Evolutionary conservation across 371 early-diverging fungal genomes (phyloP).

Genomic region (Dichotomocladium elegans): DNA sequence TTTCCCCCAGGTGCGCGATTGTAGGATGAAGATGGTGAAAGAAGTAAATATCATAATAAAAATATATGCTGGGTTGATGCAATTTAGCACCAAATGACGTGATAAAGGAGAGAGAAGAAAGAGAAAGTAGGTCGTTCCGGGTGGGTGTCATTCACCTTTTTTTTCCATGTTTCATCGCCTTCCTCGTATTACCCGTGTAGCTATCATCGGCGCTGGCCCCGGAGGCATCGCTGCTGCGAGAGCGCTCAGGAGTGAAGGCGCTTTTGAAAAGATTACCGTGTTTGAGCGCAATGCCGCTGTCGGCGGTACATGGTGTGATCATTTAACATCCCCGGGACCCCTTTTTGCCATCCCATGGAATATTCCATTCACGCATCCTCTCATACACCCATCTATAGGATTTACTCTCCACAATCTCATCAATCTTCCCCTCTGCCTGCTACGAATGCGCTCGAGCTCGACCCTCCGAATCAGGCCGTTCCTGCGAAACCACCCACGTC

Average conservation of each 20-base stretch:
- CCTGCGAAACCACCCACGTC: slow-evolving; percentile 14
- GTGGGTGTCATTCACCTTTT: too few relatives aligned
- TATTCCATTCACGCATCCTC: too few relatives aligned
- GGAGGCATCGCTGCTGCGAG: slow-evolving; percentile 40
- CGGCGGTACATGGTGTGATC: slow-evolving; percentile 50
- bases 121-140: too few relatives aligned
- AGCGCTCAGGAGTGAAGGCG: slow-evolving; percentile 26
- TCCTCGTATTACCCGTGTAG: slow-evolving; percentile 29
- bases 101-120: too few relatives aligned
- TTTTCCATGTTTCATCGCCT: slow-evolving; percentile 3
- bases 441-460: slow-evolving; percentile 25
- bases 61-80: too few relatives aligned
- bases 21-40: too few relatives aligned
- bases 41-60: too few relatives aligned
- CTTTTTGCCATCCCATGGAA: too few relatives aligned
- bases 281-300: slow-evolving; percentile 33
- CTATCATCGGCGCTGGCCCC: slow-evolving; percentile 48
- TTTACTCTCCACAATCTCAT: slow-evolving; percentile 30
- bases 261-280: slow-evolving; percentile 34
- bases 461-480: slow-evolving; percentile 17
- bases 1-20: slow-evolving; percentile 27
- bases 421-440: slow-evolving; percentile 27
- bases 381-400: slow-evolving; percentile 25
- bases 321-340: too few relatives aligned
- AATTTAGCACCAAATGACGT: too few relatives aligned